phyloP scores from a whole-genome alignment of 2,329 filamentous ascomycete genomes.

The Ploettnerulaceae sp. region DNA sequence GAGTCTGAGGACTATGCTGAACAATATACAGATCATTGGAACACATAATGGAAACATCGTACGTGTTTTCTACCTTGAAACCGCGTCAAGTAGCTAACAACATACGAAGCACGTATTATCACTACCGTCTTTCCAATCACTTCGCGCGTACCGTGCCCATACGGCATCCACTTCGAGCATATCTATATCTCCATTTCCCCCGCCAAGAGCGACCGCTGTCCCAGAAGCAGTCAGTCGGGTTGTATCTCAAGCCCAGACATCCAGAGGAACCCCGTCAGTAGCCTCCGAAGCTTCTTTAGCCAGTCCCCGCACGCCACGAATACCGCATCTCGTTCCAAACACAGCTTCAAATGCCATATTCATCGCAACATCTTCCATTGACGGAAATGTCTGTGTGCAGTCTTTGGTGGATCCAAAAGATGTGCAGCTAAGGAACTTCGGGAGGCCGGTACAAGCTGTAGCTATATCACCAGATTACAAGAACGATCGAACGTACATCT shows the following conservation, averaged over 20 bases:
- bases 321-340: slow-evolving; percentile 54
- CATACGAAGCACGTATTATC: slow-evolving; percentile 70
- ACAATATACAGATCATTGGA: slow-evolving; percentile 65
- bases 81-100: slow-evolving; percentile 27
- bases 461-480: slow-evolving; percentile 94
- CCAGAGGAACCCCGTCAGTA: slow-evolving; percentile 38
- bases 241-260: slow-evolving; percentile 28
- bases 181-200: slow-evolving; percentile 83
- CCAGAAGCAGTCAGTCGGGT: slow-evolving; percentile 36
- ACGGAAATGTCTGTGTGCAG: slow-evolving; percentile 90
- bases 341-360: slow-evolving; percentile 87
- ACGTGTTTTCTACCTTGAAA: slow-evolving; percentile 37
- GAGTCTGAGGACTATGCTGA: slow-evolving; percentile 29
- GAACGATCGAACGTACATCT: slow-evolving; percentile 81
- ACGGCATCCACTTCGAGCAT: slow-evolving; percentile 85
- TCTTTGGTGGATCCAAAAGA: slow-evolving; percentile 85
- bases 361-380: slow-evolving; percentile 88
- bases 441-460: slow-evolving; percentile 84
- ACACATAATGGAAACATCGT: slow-evolving; percentile 97
- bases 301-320: slow-evolving; percentile 48
- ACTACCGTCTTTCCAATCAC: slow-evolving; percentile 71
- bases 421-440: slow-evolving; percentile 88
- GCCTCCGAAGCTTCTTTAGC: slow-evolving; percentile 45
- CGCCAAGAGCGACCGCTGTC: slow-evolving; percentile 43
- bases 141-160: slow-evolving; percentile 89